A percentile compares a stretch with the other conserved stretches of the same genome.
Conservation (phyloP, 2,329 filamentous ascomycete genomes). For the Nemania serpens region DNA sequence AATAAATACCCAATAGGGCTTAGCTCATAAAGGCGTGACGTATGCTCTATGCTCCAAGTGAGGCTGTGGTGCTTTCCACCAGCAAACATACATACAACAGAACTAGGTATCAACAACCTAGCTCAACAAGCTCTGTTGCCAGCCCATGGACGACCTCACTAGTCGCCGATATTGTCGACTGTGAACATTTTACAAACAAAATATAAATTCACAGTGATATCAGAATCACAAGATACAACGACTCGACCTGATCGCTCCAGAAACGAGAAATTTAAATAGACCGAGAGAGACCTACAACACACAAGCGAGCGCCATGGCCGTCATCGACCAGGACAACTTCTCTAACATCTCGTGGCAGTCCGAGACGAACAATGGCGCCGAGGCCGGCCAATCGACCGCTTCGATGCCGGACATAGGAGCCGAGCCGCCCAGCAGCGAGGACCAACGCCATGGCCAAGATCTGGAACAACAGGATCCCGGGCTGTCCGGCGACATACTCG, state of each 20-base stretch:
- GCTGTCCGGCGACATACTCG: conserved; percentile 73
- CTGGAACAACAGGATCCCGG: conserved; percentile 56
- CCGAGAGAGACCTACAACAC: no score
- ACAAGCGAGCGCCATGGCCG: conserved; percentile 45
- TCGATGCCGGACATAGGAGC: conserved; percentile 35
- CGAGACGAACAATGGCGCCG: conserved; percentile 55
- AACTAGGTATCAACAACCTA: no score
- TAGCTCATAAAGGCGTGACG: background rate
- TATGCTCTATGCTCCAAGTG: background rate
- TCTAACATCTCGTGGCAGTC: conserved; percentile 80
- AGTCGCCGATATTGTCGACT: no score
- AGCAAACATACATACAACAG: background rate
- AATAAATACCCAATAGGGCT: no score
- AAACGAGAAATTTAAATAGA: background rate
- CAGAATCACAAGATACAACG: no score
- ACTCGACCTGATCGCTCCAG: conserved; percentile 2
- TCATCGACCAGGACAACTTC: conserved; percentile 70
- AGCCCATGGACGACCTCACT: background rate
- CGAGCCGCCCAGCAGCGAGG: conserved; percentile 37
- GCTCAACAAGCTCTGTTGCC: no score
- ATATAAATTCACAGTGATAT: conserved; percentile 14
- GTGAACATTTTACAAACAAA: background rate
- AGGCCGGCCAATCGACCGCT: conserved; percentile 33
- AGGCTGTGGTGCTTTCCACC: conserved; percentile 15
- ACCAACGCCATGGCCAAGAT: conserved; percentile 51